Evolutionary conservation across 2,329 filamentous ascomycete species (phyloP), one percentile per base, ranked within the genome.

Genomic region (Fusarium sp.): DNA sequence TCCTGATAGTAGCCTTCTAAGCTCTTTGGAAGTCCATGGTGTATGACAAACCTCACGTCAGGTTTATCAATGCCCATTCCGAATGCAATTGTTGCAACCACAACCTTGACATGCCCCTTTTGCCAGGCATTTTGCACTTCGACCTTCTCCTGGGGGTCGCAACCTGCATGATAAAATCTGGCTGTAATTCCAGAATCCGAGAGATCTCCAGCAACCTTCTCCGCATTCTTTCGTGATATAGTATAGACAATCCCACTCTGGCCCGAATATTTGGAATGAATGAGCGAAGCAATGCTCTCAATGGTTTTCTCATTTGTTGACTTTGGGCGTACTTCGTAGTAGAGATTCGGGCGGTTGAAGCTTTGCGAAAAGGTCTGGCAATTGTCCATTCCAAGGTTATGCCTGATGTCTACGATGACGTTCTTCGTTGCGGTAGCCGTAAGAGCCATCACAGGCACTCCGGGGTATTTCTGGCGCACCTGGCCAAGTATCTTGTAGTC

Each of bases 51-150:
- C 28, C 96, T 92, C 48, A 99, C 96, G 77, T 99, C 92, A 1
- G 95, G 89, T 79, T 99, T 99, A 83, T 99, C 96, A 70, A 99
- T 99, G n/a, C 96, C 96, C 96, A 99, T 99, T 8, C 96, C 96
- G 77, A 99, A 99, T 24, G 96, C 96, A 78, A 99, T 98, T 0
- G 96, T 99, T 20, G 96, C 97, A 50, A 99, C 96, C 43, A 99
- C 97, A 34, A 99, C 92, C 72, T 97, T 92, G 74, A 91, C 88
- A 52, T 84, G 82, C 7, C 94, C 94, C 43, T 81, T 83, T 78
- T 99, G 96, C 96, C 96, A 99, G 31, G 89, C 80, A 63, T 87
- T 87, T 78, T 98, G 95, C 6, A 96, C 87, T 8, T 85, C 78
- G 2, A 86, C 84, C 77, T 95, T 95, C 52, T 92, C 88, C 6